phyloP scores from a whole-genome alignment of 768 basidiomycete species.

The Tricholoma bakamatsutake region DNA sequence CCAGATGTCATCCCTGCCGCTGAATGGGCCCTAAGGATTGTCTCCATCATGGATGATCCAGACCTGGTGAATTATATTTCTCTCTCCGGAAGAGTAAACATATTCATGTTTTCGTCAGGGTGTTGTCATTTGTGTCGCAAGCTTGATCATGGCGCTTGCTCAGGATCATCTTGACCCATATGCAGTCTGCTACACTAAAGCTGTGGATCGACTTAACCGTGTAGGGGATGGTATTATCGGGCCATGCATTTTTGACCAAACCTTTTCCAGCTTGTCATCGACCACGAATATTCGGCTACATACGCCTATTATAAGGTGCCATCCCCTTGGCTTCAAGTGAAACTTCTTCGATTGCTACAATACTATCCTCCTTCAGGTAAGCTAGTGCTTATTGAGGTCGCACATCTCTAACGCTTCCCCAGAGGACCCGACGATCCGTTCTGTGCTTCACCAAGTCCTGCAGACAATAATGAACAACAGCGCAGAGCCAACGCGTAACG shows the following conservation, averaged over 20 bases:
- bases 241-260: neutral
- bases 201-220: slow-evolving; percentile 81
- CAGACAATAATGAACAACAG: slow-evolving; percentile 89
- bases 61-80: slow-evolving; percentile 56
- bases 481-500: slow-evolving; percentile 86
- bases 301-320: slow-evolving; percentile 99
- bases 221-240: slow-evolving; percentile 38
- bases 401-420: slow-evolving; percentile 1
- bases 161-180: slow-evolving; percentile 91
- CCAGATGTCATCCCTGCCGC: slow-evolving; percentile 88
- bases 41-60: slow-evolving; percentile 92
- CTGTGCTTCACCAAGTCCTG: slow-evolving; percentile 75
- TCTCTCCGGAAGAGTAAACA: slow-evolving; percentile 4
- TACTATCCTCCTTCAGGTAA: slow-evolving; percentile 93
- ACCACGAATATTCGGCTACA: slow-evolving; percentile 80
- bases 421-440: slow-evolving; percentile 83
- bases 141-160: slow-evolving; percentile 87
- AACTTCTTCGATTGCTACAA: slow-evolving; percentile 86
- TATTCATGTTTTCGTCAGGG: slow-evolving; percentile 45
- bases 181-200: slow-evolving; percentile 90
- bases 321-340: slow-evolving; percentile 96
- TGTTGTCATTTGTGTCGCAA: slow-evolving; percentile 91
- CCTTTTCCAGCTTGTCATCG: slow-evolving; percentile 70
- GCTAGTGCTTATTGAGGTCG: slow-evolving; percentile 14
- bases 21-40: slow-evolving; percentile 94